phyloP scores from a whole-genome alignment of 2,329 filamentous ascomycete genomes.

The Rhexocercosporidium sp. region DNA sequence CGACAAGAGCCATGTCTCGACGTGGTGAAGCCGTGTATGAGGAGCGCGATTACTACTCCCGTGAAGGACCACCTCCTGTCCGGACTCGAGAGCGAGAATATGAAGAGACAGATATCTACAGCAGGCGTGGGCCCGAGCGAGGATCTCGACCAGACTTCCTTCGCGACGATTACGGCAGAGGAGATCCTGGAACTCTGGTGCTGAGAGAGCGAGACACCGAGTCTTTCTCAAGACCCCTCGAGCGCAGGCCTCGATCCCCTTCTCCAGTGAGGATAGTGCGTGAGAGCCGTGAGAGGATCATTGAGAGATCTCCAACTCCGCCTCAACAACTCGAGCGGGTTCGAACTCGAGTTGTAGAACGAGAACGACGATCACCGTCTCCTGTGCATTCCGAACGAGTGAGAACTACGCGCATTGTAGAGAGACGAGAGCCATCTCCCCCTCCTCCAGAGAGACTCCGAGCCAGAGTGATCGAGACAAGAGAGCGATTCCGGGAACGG shows the following conservation, averaged over 20 bases:
- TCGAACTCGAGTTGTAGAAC: constrained; percentile 34
- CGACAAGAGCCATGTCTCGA: constrained; percentile 21
- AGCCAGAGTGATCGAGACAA: constrained; percentile 39
- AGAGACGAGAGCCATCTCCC: constrained; percentile 36
- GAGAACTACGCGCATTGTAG: constrained; percentile 32
- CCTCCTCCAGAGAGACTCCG: constrained; percentile 38
- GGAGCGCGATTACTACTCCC: constrained; percentile 38
- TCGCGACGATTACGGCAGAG: constrained; percentile 38
- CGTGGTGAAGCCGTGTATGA: constrained; percentile 30
- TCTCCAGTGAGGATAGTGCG: constrained; percentile 35
- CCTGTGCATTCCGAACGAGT: constrained; percentile 25
- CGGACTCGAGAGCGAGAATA: constrained; percentile 38
- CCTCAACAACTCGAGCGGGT: constrained; percentile 27
- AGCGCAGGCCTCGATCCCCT: constrained; percentile 39
- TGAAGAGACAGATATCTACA: constrained; percentile 39
- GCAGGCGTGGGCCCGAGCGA: constrained; percentile 34
- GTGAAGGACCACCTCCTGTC: constrained; percentile 31
- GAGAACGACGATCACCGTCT: constrained; percentile 18
- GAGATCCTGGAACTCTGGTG: constrained; percentile 37
- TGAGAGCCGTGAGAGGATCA: constrained; percentile 34
- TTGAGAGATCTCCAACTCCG: constrained; percentile 34
- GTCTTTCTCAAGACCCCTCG: constrained; percentile 33
- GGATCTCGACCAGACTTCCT: constrained; percentile 39
- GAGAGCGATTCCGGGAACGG: constrained; percentile 38
- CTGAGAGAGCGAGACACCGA: constrained; percentile 40